Evolutionary conservation across 345 rosid genomes (phyloP).

Genomic region (Eucalyptus rudis): DNA sequence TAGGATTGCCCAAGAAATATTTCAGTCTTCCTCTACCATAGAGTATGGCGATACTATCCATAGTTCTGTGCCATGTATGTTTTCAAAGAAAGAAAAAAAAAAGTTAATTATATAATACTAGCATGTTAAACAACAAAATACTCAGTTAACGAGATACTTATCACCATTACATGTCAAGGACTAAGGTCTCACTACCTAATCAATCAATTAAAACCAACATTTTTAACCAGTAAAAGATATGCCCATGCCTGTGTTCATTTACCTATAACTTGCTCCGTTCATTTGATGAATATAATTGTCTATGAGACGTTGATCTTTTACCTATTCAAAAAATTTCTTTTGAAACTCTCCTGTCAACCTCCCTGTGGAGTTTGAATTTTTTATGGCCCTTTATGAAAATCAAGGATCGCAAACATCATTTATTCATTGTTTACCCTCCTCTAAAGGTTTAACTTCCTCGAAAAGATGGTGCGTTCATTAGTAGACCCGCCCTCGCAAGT

Average conservation of each 20-base stretch:
- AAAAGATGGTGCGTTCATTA: not conserved
- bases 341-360: not conserved
- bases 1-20: constrained; percentile 12
- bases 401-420: not conserved
- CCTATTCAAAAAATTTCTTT: not conserved
- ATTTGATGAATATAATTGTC: not conserved
- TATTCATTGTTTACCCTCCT: not conserved
- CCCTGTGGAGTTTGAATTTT: not conserved
- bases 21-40: constrained; percentile 25
- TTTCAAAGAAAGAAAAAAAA: not conserved
- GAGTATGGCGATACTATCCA: constrained; percentile 13
- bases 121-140: not conserved
- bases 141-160: not conserved
- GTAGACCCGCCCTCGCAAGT: not conserved
- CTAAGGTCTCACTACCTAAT: not conserved
- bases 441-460: not conserved
- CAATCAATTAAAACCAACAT: not conserved
- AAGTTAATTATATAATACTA: not conserved
- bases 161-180: not conserved
- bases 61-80: constrained; percentile 2
- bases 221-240: not conserved
- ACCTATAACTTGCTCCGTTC: not conserved
- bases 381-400: not conserved
- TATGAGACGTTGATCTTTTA: not conserved
- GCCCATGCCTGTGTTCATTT: not conserved